phyloP scores from a whole-genome alignment of 768 basidiomycete species.

The Tylopilus subfusipes region DNA sequence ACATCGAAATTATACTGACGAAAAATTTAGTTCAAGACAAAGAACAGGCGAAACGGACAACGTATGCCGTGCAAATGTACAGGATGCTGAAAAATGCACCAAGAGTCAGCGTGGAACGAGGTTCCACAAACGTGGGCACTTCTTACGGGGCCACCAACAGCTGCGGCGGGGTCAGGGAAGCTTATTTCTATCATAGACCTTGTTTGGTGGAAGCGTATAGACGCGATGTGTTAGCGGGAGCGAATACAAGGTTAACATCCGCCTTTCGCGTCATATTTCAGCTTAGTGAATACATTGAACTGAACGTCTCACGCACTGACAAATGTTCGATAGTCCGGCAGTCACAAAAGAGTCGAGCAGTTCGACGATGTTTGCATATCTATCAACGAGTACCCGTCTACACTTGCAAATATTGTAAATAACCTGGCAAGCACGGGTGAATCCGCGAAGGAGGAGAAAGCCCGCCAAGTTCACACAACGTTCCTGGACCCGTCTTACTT shows the following conservation, averaged over 20 bases:
- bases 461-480: background rate
- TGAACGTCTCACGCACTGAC: no score
- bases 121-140: slow-evolving; percentile 4
- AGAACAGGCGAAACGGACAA: background rate
- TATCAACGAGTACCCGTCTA: no score
- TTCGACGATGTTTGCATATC: no score
- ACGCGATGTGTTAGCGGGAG: slow-evolving; percentile 24
- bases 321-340: no score
- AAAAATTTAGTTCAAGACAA: background rate
- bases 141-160: slow-evolving; percentile 29
- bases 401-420: no score
- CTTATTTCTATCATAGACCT: slow-evolving; percentile 44
- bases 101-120: background rate
- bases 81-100: slow-evolving; percentile 31
- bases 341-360: no score
- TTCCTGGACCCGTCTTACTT: background rate
- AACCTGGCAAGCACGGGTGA: no score
- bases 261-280: slow-evolving; percentile 27
- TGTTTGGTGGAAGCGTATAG: slow-evolving; percentile 42
- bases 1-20: slow-evolving; percentile 35
- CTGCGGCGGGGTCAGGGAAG: slow-evolving; percentile 33
- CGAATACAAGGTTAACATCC: slow-evolving; percentile 35
- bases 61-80: slow-evolving; percentile 41
- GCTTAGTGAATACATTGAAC: no score
- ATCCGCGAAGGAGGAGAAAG: no score